These are phyloP conservation scores for Rhododendron simsii DNA, from an alignment of 148 eudicot species.

Conservation along the genomic window DNA sequence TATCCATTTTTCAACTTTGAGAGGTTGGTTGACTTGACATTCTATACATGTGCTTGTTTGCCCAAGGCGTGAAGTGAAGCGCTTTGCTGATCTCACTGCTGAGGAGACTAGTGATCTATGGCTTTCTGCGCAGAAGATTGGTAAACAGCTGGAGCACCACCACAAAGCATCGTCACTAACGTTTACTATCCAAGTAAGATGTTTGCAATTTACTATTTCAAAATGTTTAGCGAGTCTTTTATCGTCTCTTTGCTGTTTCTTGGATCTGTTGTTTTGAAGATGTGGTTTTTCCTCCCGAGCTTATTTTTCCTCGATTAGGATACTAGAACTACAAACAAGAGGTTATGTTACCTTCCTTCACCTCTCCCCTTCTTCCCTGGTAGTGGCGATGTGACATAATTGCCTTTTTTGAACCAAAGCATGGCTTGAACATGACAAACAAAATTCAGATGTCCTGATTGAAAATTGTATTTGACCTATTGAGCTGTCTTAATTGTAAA, in stretches of 20 bases:
- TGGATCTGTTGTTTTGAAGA: not conserved
- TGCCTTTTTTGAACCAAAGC: not conserved
- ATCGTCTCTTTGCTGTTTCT: not conserved
- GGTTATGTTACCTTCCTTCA: not conserved
- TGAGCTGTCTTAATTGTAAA: not conserved
- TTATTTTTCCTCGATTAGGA: not conserved
- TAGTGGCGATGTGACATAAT: not conserved
- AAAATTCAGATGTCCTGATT: not conserved
- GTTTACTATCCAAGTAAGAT: constrained; percentile 72
- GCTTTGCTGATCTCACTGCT: constrained; percentile 76
- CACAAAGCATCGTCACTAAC: constrained; percentile 90
- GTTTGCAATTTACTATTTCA: constrained; percentile 3
- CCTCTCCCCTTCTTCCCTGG: not conserved
- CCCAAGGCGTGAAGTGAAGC: constrained; percentile 91
- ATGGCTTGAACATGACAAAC: not conserved
- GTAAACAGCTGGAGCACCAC: constrained; percentile 63
- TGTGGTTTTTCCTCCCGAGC: not conserved
- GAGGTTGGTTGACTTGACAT: constrained; percentile 55
- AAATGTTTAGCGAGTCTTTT: not conserved
- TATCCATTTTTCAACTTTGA: not conserved
- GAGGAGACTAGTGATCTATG: constrained; percentile 83
- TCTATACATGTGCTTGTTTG: constrained; percentile 82
- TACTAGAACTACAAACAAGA: not conserved
- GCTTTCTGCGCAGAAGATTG: constrained; percentile 79
- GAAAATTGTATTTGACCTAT: not conserved